A percentile compares a stretch with the other conserved stretches of the same genome.
Conservation (phyloP, 2,329 filamentous ascomycete genomes). For the Fusarium keratoplasticum region DNA sequence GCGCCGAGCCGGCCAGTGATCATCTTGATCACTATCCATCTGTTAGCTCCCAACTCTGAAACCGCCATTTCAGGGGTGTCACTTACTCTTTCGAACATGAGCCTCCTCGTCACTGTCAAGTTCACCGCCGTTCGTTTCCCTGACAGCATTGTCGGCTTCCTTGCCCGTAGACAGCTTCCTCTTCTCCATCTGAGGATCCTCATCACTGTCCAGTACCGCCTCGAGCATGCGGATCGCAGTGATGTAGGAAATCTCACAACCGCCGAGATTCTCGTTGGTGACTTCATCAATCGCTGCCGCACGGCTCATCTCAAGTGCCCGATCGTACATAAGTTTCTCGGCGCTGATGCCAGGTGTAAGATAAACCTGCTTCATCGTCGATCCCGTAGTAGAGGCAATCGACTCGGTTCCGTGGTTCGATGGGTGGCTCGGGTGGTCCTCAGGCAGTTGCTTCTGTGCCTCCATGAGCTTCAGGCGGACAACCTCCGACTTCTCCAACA, state of each 20-base stretch:
- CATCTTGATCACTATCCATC: conserved; percentile 69
- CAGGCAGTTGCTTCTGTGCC: conserved; percentile 84
- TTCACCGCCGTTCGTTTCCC: conserved; percentile 56
- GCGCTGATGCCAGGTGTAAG: conserved; percentile 91
- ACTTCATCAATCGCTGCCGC: conserved; percentile 96
- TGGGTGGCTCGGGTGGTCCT: conserved; percentile 88
- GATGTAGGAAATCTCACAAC: conserved; percentile 92
- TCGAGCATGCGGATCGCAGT: conserved; percentile 96
- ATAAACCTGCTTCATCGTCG: conserved; percentile 81
- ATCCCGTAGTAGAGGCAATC: conserved; percentile 66
- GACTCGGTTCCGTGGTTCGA: conserved; percentile 76
- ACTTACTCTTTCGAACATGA: conserved; percentile 78
- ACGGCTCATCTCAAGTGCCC: conserved; percentile 95
- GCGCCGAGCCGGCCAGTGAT: conserved; percentile 66
- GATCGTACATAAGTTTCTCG: conserved; percentile 98
- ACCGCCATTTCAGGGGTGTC: background rate
- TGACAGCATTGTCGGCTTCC: conserved; percentile 52
- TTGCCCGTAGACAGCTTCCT: conserved; percentile 52
- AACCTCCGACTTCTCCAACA: conserved; percentile 94
- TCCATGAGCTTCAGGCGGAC: conserved; percentile 90
- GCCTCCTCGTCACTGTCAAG: conserved; percentile 78
- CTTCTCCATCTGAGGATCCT: conserved; percentile 55
- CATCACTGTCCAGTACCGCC: conserved; percentile 89
- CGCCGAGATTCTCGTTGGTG: conserved; percentile 85
- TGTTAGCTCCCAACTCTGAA: conserved; percentile 36